A percentile compares a stretch with the other conserved stretches of the same genome.
These are phyloP conservation scores for Tetracladium setigerum DNA, from an alignment of 495 filamentous ascomycete species.

Conservation along the genomic window DNA sequence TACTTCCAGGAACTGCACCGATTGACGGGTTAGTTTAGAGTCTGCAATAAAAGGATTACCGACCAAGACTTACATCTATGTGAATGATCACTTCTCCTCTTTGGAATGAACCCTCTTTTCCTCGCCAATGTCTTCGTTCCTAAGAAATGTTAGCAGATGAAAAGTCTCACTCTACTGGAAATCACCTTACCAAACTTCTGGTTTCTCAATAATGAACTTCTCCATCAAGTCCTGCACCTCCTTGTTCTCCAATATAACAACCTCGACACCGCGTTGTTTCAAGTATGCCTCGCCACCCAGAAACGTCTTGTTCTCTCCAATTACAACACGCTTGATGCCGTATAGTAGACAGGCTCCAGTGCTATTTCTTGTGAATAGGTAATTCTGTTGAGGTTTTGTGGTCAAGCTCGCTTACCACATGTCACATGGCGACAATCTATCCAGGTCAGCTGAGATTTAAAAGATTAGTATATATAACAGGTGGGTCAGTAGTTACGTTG, in stretches of 20 bases:
- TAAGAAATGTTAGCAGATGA: constrained; percentile 22
- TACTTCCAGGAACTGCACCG: constrained; percentile 92
- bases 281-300: constrained; percentile 72
- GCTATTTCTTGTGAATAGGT: constrained; percentile 13
- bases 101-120: constrained; percentile 40
- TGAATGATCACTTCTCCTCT: constrained; percentile 16
- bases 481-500: constrained; percentile 35
- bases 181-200: constrained; percentile 59
- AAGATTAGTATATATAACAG: neutral
- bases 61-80: neutral
- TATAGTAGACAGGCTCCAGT: constrained; percentile 75
- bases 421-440: constrained; percentile 66
- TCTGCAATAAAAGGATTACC: neutral
- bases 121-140: constrained; percentile 72
- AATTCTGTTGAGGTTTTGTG: neutral
- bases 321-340: constrained; percentile 70
- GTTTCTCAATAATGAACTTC: constrained; percentile 67
- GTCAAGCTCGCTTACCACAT: constrained; percentile 45
- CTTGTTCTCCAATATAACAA: constrained; percentile 60
- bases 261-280: constrained; percentile 62
- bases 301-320: constrained; percentile 79
- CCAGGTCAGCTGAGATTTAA: neutral
- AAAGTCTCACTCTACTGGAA: neutral
- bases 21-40: constrained; percentile 31
- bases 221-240: constrained; percentile 71